These are phyloP conservation scores for Zizania latifolia DNA, from an alignment of 176 grass and related monocot species.

Conservation along the genomic window DNA sequence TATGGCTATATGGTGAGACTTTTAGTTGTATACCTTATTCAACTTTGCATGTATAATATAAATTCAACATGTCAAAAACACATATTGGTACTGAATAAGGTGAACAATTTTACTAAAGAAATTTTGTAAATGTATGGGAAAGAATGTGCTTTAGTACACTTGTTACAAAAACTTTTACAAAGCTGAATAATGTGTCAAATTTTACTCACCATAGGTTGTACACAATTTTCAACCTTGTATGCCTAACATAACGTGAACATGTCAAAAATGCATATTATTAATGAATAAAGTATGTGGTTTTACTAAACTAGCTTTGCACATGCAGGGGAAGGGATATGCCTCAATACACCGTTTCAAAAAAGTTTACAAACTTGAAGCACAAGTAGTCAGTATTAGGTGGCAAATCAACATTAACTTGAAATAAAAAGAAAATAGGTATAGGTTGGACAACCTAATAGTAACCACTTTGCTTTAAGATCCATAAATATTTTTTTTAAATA, in stretches of 20 bases:
- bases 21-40: slow-evolving; percentile 2
- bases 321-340: not conserved
- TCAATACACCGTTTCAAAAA: too few relatives aligned
- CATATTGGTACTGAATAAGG: not conserved
- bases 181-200: too few relatives aligned
- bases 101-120: not conserved
- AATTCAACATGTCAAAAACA: not conserved
- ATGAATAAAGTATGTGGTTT: not conserved
- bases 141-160: not conserved
- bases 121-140: not conserved
- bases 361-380: too few relatives aligned
- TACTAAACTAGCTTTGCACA: not conserved
- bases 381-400: too few relatives aligned
- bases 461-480: too few relatives aligned
- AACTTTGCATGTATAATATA: not conserved
- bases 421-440: too few relatives aligned
- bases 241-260: not conserved
- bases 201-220: too few relatives aligned
- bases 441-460: too few relatives aligned
- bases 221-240: not conserved
- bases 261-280: not conserved
- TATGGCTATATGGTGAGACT: not conserved
- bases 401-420: too few relatives aligned
- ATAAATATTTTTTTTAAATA: too few relatives aligned
- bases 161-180: too few relatives aligned